Evolutionary conservation across 1,284 basidiomycete genomes (phyloP), one percentile per base, ranked within the genome.

Genomic region (Sanghuangporus baumii): DNA sequence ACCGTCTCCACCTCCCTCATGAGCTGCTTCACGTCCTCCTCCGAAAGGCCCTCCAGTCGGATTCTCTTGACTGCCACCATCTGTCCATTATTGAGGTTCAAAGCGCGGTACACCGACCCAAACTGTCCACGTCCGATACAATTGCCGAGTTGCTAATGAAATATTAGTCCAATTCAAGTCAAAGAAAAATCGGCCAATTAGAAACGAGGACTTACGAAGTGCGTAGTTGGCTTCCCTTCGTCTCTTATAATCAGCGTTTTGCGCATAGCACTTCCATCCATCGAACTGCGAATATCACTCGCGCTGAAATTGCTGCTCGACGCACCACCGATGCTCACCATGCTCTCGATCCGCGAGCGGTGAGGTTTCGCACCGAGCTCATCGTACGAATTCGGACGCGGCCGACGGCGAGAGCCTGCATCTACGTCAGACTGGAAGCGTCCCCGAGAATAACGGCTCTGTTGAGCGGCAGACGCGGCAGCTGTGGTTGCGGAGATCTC

Each of bases 121-220:
- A 98, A 98, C 76, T 98, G 96, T 6, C 96, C 96, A 58, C 91
- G 86, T 2, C 96, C 96, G 67, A 98, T 96, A 74, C 94, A 96
- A 74, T 97, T 96, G 40, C 94, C 94, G 18, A 97, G 79, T 92
- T 95, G 93, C 93, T 96, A 68, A 37, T 65, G 60, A 57, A 63
- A 31, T 66, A 61, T 54, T 54, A 54, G 26, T 18, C 3, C 47
- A 1, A 43, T 31, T 26, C 16, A 48, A 57, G 59, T 38, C 38
- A 46, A 59, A 23, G 7, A 46, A 20, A 34, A 51, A 57, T 12
- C 56, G 46, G 37, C n/a, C 23, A 52, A 52, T 36, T 14, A 52
- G 58, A 58, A 26, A 61, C 38, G 36, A 47, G 55, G 37, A 84
- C 92, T 83, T 72, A 96, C 94, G 73, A 93, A 96, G 74, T 88